Percentiles rank a stretch among this genome's conserved stretches.
phyloP scores from a whole-genome alignment of 2,329 filamentous ascomycete species.

The Xylaria sp. region DNA sequence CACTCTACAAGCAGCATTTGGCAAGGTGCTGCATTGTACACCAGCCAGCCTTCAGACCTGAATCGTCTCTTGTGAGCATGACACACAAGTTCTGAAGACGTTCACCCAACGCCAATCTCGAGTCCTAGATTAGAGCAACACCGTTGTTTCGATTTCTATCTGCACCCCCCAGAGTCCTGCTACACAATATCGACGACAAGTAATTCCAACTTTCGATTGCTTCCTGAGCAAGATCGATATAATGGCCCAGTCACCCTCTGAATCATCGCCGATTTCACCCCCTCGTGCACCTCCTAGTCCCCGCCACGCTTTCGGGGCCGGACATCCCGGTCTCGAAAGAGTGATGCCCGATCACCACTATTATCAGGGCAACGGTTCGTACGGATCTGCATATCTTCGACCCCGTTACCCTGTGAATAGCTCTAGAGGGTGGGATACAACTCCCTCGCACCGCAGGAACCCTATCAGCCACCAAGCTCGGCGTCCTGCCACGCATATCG shows the following conservation, averaged over 20 bases:
- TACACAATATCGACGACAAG: not conserved
- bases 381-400: constrained; percentile 6
- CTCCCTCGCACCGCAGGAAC: constrained; percentile 15
- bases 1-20: not conserved
- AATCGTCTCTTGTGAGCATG: not conserved
- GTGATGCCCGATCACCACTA: constrained; percentile 1
- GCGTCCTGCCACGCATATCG: not conserved
- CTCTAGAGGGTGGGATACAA: constrained; percentile 1
- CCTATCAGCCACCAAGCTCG: constrained; percentile 11
- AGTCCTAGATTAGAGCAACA: constrained; percentile 4
- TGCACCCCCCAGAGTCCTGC: not conserved
- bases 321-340: not conserved
- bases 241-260: not conserved
- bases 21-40: constrained; percentile 10
- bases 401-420: constrained; percentile 11
- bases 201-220: not conserved
- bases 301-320: not conserved
- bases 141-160: not conserved
- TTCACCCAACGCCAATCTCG: constrained; percentile 5
- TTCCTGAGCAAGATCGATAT: not conserved
- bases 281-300: not conserved
- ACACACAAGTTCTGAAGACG: not conserved
- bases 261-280: not conserved
- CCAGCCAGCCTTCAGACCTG: not conserved
- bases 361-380: not conserved